Evolutionary conservation across 495 filamentous ascomycete species (phyloP), one percentile per base, ranked within the genome.

Genomic region (Clavariopsis aquatica): DNA sequence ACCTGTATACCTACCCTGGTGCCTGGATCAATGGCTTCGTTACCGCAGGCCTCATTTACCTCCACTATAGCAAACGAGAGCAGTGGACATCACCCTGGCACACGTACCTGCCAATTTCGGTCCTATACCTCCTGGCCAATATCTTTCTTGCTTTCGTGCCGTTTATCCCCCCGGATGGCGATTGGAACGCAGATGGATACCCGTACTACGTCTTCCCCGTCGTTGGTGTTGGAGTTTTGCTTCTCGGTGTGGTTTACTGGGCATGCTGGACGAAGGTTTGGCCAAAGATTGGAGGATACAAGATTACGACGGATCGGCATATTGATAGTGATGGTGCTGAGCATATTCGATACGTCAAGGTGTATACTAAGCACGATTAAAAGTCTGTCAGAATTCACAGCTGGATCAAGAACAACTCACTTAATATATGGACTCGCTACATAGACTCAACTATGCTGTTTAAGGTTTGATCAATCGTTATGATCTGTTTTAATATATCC

Each of bases 1-100:
- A 84, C 60, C 71, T 84, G 28, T 79, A 81, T 67, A 83, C 80
- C 1, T 83, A 83, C 66, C 81, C 82, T 0, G 78, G 80, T 5
- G 77, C 80, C n/a, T 80, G 79, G 72, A 81, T 83, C 72, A 81
- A 78, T 69, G 71, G 75, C 7, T 76, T 81, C 56, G 82, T 84
- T 27, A 75, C 78, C 1, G 76, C 71, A 2, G 80, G 80, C 7
- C 74, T 83, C 13, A 75, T 83, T n/a, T 83, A 82, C 66, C 73
- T 84, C 8, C 81, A 80, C 22, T 72, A 62, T 56, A 73, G 74
- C 17, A 63, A 67, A 29, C 67, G 66, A 0, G 81, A 82, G 63
- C 66, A 71, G 46, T 82, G 80, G 80, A 69, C 66, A 0, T 77
- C 70, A 23, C 80, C 75, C 0, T 82, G 71, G 64, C 67, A 70